phyloP scores from a whole-genome alignment of 177 flowering plant genomes.

The Vitis hybrid region DNA sequence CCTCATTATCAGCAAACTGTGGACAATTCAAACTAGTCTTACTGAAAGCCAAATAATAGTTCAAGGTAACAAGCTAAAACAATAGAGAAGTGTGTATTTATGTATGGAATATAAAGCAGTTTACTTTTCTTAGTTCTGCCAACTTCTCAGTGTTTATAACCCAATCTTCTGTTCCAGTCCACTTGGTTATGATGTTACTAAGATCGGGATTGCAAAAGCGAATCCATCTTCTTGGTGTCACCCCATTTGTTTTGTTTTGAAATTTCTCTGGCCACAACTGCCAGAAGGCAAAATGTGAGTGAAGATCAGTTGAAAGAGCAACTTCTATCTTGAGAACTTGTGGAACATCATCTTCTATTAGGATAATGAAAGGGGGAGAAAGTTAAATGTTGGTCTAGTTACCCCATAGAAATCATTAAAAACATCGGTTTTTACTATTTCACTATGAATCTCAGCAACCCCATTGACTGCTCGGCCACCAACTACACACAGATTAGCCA shows the following conservation, averaged over 20 bases:
- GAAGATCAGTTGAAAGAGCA: background rate
- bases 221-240: slow-evolving; percentile 15
- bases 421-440: slow-evolving; percentile 89
- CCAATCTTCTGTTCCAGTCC: slow-evolving; percentile 56
- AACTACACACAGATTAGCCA: slow-evolving; percentile 95
- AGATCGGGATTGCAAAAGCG: too few relatives aligned
- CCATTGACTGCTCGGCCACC: slow-evolving; percentile 97
- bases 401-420: slow-evolving; percentile 84
- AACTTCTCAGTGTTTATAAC: slow-evolving; percentile 49
- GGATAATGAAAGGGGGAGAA: background rate
- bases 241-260: slow-evolving; percentile 30
- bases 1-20: too few relatives aligned
- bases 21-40: too few relatives aligned
- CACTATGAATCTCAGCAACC: slow-evolving; percentile 95
- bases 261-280: slow-evolving; percentile 29
- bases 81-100: background rate
- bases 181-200: slow-evolving; percentile 1
- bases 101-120: slow-evolving; percentile 15
- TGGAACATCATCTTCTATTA: too few relatives aligned
- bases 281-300: background rate
- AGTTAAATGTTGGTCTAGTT: background rate
- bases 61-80: too few relatives aligned
- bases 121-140: slow-evolving; percentile 32
- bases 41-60: too few relatives aligned
- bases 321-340: background rate